Percentiles rank a stretch among this genome's conserved stretches.
Conservation (phyloP, 1,139 yeast species). For the Taphrina pruni region DNA sequence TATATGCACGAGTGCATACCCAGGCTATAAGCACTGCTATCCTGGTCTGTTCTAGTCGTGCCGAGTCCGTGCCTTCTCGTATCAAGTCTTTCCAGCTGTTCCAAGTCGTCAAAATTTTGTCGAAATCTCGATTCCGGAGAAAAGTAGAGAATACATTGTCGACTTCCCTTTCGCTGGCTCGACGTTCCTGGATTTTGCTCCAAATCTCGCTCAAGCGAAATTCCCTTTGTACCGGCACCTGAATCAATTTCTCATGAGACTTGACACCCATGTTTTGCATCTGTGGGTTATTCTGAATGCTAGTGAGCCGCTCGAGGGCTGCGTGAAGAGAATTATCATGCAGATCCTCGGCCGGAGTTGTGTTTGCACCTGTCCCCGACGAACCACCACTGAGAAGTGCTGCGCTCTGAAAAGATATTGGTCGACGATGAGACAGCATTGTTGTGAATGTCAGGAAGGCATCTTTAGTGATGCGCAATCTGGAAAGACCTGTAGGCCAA, state of each 20-base stretch:
- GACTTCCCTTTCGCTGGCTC: slow-evolving; percentile 14
- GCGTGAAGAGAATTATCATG: neutral
- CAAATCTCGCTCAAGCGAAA: neutral
- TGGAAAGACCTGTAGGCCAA: too few species aligned
- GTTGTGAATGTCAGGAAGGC: neutral
- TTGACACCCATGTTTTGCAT: neutral
- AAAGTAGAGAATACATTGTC: neutral
- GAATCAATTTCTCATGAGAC: neutral
- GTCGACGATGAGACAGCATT: neutral
- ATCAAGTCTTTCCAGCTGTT: slow-evolving; percentile 2
- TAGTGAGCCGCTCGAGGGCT: slow-evolving; percentile 1
- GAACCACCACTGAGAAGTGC: neutral
- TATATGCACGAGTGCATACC: neutral
- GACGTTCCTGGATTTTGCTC: neutral
- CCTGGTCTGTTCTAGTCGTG: slow-evolving; percentile 9
- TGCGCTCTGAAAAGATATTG: neutral
- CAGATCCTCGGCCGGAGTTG: neutral
- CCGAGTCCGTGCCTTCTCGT: neutral
- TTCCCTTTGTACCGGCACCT: neutral
- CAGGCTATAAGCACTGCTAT: slow-evolving; percentile 4
- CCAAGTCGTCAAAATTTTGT: neutral
- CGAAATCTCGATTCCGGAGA: neutral
- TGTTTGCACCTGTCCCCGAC: neutral
- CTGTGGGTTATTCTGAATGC: neutral
- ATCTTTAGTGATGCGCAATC: neutral